phyloP scores from a whole-genome alignment of 108 stramenopile species.

The Skeletonema grethae region DNA sequence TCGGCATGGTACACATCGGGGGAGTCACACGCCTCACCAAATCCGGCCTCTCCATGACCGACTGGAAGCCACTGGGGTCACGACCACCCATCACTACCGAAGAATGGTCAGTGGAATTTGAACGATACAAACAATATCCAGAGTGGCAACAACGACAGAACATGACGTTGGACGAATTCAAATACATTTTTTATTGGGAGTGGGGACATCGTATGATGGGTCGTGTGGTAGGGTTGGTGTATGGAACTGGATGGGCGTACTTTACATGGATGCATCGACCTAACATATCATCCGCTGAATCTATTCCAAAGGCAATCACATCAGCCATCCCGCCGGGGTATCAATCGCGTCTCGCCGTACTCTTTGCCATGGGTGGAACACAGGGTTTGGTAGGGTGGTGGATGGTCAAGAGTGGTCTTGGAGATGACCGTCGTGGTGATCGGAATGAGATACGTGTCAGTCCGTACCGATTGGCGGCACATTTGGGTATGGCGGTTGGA shows the following conservation, averaged over 20 bases:
- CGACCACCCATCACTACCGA: conserved; percentile 80
- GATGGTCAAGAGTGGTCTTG: conserved; percentile 99
- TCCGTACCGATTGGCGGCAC: conserved; percentile 95
- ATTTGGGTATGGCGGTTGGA: conserved; percentile 94
- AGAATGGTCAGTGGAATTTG: conserved; percentile 96
- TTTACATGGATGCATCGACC: conserved; percentile 73
- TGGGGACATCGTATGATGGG: conserved; percentile 99
- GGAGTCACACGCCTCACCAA: conserved; percentile 97
- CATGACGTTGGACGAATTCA: conserved; percentile 99
- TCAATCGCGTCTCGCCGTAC: conserved; percentile 74
- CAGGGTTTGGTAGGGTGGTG: conserved; percentile 99
- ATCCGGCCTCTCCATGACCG: conserved; percentile 96
- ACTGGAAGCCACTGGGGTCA: conserved; percentile 92
- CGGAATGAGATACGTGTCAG: conserved; percentile 92
- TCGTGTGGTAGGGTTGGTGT: conserved; percentile 87
- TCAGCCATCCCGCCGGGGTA: conserved; percentile 85
- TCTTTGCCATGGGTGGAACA: conserved; percentile 95
- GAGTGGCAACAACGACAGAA: conserved; percentile 93
- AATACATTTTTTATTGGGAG: conserved; percentile 98
- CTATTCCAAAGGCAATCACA: conserved; percentile 20
- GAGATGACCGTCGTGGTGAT: conserved; percentile 88
- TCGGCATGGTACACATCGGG: conserved; percentile 97
- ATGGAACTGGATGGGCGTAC: conserved; percentile 87
- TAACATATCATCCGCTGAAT: neutral
- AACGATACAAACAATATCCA: conserved; percentile 95